Conservation (phyloP, 2,329 filamentous ascomycete species). For the Diatrype stigma region DNA sequence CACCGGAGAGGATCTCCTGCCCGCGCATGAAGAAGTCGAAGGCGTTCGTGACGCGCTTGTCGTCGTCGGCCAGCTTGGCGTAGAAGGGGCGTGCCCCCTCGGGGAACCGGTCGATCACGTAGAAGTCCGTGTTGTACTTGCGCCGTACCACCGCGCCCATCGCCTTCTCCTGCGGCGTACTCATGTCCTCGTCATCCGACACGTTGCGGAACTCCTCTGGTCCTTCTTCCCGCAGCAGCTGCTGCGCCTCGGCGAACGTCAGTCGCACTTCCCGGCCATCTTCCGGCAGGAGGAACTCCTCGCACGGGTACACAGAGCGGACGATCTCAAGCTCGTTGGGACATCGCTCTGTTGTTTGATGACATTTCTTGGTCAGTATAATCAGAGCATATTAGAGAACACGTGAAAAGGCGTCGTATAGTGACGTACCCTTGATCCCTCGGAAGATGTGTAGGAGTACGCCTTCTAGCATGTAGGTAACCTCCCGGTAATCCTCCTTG, state of each 20-base stretch:
- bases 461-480: slow-evolving; percentile 66
- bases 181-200: slow-evolving; percentile 73
- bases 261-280: slow-evolving; percentile 71
- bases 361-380: slow-evolving; percentile 1
- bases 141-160: slow-evolving; percentile 80
- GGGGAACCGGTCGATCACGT: slow-evolving; percentile 95
- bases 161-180: slow-evolving; percentile 80
- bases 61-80: slow-evolving; percentile 59
- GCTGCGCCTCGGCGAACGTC: slow-evolving; percentile 73
- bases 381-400: slow-evolving; percentile 7
- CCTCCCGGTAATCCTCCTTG: slow-evolving; percentile 72
- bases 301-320: slow-evolving; percentile 70
- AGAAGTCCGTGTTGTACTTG: slow-evolving; percentile 94
- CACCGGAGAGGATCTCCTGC: slow-evolving; percentile 88
- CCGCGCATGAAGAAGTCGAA: slow-evolving; percentile 81
- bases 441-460: slow-evolving; percentile 78
- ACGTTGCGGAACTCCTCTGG: slow-evolving; percentile 64
- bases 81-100: slow-evolving; percentile 86
- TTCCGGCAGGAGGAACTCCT: slow-evolving; percentile 71
- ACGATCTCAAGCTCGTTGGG: slow-evolving; percentile 69
- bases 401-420: neutral
- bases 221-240: slow-evolving; percentile 71
- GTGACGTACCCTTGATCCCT: slow-evolving; percentile 47
- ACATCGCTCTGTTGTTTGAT: slow-evolving; percentile 46
- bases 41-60: slow-evolving; percentile 51